These are phyloP conservation scores for Curvularia hawaiiensis DNA, from an alignment of 2,329 filamentous ascomycete genomes.

Conservation along the genomic window DNA sequence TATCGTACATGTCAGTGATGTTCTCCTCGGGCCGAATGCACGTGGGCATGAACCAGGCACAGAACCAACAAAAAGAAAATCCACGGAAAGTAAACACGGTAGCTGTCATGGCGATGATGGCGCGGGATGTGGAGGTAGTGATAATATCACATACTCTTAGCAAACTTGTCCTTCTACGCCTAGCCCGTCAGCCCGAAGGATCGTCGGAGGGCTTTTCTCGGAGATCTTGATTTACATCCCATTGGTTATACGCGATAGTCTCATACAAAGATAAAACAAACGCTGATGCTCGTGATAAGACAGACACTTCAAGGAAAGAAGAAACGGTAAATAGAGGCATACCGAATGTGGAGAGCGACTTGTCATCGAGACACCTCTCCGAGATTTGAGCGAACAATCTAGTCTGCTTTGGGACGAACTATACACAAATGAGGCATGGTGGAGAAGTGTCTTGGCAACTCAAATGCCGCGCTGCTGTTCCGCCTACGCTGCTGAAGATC, in stretches of 20 bases:
- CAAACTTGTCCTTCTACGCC: background rate
- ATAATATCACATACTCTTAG: background rate
- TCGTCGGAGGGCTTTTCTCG: background rate
- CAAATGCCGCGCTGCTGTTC: conserved; percentile 34
- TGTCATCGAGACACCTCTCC: conserved; percentile 5
- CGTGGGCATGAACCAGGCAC: background rate
- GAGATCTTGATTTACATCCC: background rate
- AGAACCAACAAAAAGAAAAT: no score
- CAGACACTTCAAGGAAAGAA: conserved; percentile 7
- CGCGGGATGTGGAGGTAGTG: background rate
- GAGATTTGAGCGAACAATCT: conserved; percentile 8
- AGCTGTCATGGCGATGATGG: background rate
- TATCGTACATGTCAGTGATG: background rate
- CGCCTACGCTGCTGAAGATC: conserved; percentile 20
- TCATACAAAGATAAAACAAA: background rate
- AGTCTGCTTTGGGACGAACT: background rate
- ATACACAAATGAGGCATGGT: conserved; percentile 2
- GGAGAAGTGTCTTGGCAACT: conserved; percentile 15
- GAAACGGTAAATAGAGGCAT: conserved; percentile 12
- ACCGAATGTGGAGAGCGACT: conserved; percentile 8
- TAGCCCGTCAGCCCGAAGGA: background rate
- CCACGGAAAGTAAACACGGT: background rate
- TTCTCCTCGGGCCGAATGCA: background rate
- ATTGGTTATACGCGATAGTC: background rate
- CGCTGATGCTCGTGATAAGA: background rate